Evolutionary conservation across 1,284 basidiomycete species (phyloP), one percentile per base, ranked within the genome.

Genomic region (Inonotus obliquus): DNA sequence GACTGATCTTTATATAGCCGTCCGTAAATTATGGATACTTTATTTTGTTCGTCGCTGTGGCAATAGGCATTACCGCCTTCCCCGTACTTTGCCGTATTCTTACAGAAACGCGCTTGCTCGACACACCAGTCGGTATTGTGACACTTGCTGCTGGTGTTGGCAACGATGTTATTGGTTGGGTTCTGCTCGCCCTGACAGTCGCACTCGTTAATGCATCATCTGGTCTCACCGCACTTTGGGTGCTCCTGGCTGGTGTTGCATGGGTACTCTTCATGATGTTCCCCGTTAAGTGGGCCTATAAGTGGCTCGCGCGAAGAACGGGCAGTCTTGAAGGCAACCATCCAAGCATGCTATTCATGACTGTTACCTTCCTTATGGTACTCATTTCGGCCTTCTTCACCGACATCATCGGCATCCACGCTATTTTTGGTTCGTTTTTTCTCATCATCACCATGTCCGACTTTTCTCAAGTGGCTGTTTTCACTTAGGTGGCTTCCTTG

Each of bases 351-450:
- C 72, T 84, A 39, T 87, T 94, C 83, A 92, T 92, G 87, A 85
- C 86, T 11, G 74, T 90, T 63, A 87, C 89, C 0, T 72, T 95
- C n/a, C 69, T 94, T 25, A 74, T 94, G 45, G 85, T 94, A 3
- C 84, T 96, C 66, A 74, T 81, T 51, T 88, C 87, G 17, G 90
- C 91, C 0, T 96, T 94, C 76, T 87, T 90, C 75, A 96, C 94
- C 10, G 92, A 94, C 73, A 87, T 94, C 67, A 91, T 93, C 64
- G 89, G 92, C 68, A 81, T 90, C 62, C 81, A 85, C 79, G 74
- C 84, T 45, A 86, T 87, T 65, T 87, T 87, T 68, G 84, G 83
- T 81, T 59, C 66, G 75, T 69, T 27, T 37, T 37, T 57, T 27
- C 4, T 54, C 51, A 49, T 17, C 21, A 54, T 44, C n/a, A 44